phyloP scores from a whole-genome alignment of 805 yeast species.

The Suhomyces tanzawaensis region DNA sequence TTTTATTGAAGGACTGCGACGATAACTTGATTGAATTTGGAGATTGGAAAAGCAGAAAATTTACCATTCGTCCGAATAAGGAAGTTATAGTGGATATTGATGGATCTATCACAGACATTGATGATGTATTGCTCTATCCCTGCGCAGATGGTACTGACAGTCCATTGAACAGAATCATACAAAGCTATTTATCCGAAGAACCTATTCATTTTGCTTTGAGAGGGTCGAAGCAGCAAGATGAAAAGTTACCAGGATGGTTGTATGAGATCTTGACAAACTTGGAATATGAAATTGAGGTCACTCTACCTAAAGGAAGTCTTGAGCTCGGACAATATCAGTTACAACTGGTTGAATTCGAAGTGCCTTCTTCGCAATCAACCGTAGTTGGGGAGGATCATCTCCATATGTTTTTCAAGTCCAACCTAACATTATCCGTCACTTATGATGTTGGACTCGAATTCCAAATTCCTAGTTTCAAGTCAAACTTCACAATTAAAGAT shows the following conservation, averaged over 20 bases:
- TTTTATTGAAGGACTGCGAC: constrained; percentile 27
- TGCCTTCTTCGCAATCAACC: not conserved
- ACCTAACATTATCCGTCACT: constrained; percentile 3
- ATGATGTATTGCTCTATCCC: constrained; percentile 14
- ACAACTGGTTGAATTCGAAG: not conserved
- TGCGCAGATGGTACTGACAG: constrained; percentile 20
- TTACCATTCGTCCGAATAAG: constrained; percentile 14
- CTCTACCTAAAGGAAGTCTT: constrained; percentile 11
- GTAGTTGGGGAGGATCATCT: not conserved
- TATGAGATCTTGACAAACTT: constrained; percentile 15
- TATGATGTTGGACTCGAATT: constrained; percentile 3
- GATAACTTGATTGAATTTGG: constrained; percentile 21
- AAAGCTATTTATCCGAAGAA: constrained; percentile 16
- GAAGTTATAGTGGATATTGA: constrained; percentile 15
- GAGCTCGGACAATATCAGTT: not conserved
- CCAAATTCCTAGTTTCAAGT: constrained; percentile 8
- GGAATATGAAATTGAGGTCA: constrained; percentile 12
- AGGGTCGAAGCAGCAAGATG: constrained; percentile 14
- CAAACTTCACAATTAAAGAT: constrained; percentile 9
- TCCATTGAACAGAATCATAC: constrained; percentile 21
- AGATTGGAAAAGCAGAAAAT: constrained; percentile 15
- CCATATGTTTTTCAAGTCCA: constrained; percentile 6
- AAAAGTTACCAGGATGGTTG: constrained; percentile 26
- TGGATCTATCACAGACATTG: constrained; percentile 20
- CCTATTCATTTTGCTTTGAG: constrained; percentile 16